Evolutionary conservation across 345 rosid species (phyloP).

Genomic region (Brassica juncea): DNA sequence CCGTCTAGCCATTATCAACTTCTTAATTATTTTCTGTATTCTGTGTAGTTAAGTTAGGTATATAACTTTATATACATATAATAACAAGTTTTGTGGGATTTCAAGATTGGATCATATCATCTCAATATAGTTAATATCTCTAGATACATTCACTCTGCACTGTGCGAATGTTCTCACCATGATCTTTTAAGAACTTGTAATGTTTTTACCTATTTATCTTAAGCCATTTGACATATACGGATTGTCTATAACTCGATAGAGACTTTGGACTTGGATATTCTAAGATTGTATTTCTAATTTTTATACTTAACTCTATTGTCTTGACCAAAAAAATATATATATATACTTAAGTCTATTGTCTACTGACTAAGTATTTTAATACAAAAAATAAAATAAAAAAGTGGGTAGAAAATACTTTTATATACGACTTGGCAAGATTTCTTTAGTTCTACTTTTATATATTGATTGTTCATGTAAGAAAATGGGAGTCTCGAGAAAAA

Average conservation of each 20-base stretch:
- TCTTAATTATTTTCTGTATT: constrained; percentile 18
- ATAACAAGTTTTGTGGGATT: constrained; percentile 20
- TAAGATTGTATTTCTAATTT: not conserved
- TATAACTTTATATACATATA: constrained; percentile 4
- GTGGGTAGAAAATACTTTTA: not conserved
- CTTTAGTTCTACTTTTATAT: not conserved
- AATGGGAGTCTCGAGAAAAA: constrained; percentile 35
- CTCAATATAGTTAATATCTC: not conserved
- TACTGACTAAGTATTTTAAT: not conserved
- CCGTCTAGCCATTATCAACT: constrained; percentile 37
- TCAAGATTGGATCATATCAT: not conserved
- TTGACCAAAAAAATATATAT: too few species aligned
- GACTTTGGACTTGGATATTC: constrained; percentile 5
- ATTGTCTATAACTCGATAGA: not conserved
- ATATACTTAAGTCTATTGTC: not conserved
- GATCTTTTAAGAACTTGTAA: not conserved
- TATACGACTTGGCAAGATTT: not conserved
- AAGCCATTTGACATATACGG: not conserved
- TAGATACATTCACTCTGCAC: not conserved
- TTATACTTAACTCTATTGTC: not conserved
- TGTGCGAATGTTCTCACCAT: not conserved
- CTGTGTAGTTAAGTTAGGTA: constrained; percentile 30
- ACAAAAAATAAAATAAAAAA: not conserved
- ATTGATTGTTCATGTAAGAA: not conserved
- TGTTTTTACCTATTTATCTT: not conserved